phyloP scores from a whole-genome alignment of 306 rosid genomes.

The Potentilla sterilis region DNA sequence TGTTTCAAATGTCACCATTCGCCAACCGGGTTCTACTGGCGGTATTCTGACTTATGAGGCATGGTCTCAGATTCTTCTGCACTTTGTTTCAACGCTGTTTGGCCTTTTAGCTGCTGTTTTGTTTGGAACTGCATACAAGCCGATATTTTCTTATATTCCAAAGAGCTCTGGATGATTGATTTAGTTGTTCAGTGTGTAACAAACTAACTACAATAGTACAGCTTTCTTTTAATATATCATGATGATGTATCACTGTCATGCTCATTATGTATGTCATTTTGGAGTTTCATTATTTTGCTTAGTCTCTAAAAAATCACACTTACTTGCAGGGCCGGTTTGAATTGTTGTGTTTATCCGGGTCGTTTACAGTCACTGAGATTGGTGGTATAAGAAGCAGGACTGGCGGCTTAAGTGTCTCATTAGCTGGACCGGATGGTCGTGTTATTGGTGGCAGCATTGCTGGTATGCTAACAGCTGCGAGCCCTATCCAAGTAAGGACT shows the following conservation, averaged over 20 bases:
- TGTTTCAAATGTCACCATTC: conserved; percentile 72
- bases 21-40: conserved; percentile 68
- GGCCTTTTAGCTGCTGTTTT: background rate
- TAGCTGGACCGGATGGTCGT: conserved; percentile 78
- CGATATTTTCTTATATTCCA: background rate
- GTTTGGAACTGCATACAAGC: conserved; percentile 19
- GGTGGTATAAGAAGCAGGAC: conserved; percentile 43
- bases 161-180: background rate
- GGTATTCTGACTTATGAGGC: conserved; percentile 83
- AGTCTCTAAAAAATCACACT: background rate
- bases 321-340: conserved; percentile 77
- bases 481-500: conserved; percentile 64
- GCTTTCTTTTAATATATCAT: background rate
- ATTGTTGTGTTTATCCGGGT: conserved; percentile 74
- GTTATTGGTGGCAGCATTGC: conserved; percentile 83
- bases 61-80: conserved; percentile 26
- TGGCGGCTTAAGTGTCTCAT: conserved; percentile 75
- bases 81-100: background rate
- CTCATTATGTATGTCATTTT: background rate
- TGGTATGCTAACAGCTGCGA: conserved; percentile 73
- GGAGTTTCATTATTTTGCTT: background rate
- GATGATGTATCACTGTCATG: background rate
- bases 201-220: background rate
- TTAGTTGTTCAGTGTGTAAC: background rate
- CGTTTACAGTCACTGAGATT: conserved; percentile 41